Base-by-base conservation (phyloP, 169 alveolate species). In the Sarcocystis neurona region DNA sequence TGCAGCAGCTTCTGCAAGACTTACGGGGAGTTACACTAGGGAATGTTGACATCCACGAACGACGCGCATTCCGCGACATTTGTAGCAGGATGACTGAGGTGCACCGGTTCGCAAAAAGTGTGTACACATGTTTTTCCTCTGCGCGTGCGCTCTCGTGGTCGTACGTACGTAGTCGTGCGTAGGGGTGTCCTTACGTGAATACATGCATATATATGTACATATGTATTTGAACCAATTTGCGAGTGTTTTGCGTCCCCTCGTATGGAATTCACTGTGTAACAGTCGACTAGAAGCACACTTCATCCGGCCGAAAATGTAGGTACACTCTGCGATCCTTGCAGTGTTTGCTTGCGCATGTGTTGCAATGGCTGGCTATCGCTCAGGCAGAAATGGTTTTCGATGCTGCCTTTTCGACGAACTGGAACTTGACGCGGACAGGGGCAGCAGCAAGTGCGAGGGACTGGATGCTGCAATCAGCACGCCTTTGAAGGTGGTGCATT, bases 401-500 rank as follows among this genome's bases (percentile, higher is more conserved):
- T 50, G 87, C n/a, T 47, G 75, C 2, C 78, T 79, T 6, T 44
- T 79, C 32, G 87, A 79, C 50, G 82, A 72, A 56, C 47, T 39
- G 46, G 46, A 79, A 12, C 74, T 32, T 34, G 23, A 50, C n/a
- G n/a, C 3, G 4, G 75, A 50, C 39, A 66, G 46, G 46, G 20
- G n/a, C 8, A 2, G 30, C 27, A 34, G 48, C 0, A 15, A 27
- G 6, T 82, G 80, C 30, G 72, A 68, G 60, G 85, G 89, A 70
- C 70, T 87, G 74, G 92, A 88, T 68, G 70, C 89, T 79, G 96
- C 84, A 32, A 79, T 91, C 80, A 80, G 91, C n/a, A 92, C 94
- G 12, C 95, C 96, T 43, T 92, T 80, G 68, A 92, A 94, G 37
- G 90, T 94, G 75, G 94, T 93, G 47, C 93, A 94, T 58, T 92